Evolutionary conservation across 345 rosid species (phyloP).

Genomic region (Corchorus capsularis): DNA sequence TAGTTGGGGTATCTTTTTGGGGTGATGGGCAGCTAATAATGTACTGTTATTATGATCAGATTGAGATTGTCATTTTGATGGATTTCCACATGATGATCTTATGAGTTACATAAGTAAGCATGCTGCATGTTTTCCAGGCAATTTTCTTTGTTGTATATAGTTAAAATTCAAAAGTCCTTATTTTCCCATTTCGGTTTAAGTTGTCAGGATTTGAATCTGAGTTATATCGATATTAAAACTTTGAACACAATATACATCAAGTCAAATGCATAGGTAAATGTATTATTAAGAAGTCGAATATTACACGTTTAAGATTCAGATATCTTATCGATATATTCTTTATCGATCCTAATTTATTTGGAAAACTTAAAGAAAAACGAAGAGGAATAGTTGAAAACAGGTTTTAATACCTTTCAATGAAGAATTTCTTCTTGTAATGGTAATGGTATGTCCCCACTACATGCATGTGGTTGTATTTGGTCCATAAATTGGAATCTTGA

Average conservation of each 20-base stretch:
- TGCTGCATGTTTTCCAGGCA: background rate
- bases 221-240: no score
- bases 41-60: background rate
- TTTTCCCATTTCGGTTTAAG: no score
- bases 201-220: no score
- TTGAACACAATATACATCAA: no score
- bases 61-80: background rate
- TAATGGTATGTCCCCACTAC: conserved; percentile 4
- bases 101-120: background rate
- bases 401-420: background rate
- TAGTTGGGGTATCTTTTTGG: conserved; percentile 2
- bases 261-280: background rate
- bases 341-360: background rate
- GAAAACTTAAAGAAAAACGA: background rate
- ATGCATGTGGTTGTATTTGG: background rate
- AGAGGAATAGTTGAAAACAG: background rate
- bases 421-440: background rate
- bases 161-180: no score
- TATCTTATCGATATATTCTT: background rate
- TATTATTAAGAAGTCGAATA: background rate
- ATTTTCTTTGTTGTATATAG: no score
- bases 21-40: background rate
- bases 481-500: background rate
- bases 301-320: background rate
- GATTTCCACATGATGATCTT: background rate